phyloP scores from a whole-genome alignment of 192 early-diverging fungal species.

The Dimargaris verticillata region DNA sequence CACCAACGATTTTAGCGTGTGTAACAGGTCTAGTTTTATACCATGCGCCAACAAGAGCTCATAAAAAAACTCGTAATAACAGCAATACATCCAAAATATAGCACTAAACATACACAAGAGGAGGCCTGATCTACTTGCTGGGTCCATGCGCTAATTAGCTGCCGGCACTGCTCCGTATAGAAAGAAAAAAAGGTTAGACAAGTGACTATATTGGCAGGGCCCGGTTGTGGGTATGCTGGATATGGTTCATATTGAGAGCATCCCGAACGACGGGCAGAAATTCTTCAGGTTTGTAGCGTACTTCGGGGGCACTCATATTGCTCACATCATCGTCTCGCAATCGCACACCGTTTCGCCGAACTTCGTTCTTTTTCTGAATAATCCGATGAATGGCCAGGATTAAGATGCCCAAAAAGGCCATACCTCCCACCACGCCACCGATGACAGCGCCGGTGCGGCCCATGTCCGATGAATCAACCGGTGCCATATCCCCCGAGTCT shows the following conservation, averaged over 20 bases:
- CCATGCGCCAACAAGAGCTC: too few species aligned
- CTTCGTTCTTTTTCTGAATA: constrained; percentile 4
- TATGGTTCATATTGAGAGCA: background rate
- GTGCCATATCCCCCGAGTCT: background rate
- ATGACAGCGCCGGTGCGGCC: constrained; percentile 9
- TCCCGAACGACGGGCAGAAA: constrained; percentile 7
- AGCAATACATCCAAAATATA: too few species aligned
- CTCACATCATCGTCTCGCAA: constrained; percentile 1
- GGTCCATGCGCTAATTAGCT: too few species aligned
- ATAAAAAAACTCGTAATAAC: too few species aligned
- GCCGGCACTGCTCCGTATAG: too few species aligned
- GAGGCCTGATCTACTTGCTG: too few species aligned
- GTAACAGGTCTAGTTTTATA: too few species aligned
- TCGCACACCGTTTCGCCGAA: constrained; percentile 3
- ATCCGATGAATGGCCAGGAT: constrained; percentile 1
- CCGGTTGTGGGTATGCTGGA: constrained; percentile 8
- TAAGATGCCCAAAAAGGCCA: constrained; percentile 7
- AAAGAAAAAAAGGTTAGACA: too few species aligned
- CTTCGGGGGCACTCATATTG: background rate
- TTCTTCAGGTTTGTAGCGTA: constrained; percentile 10
- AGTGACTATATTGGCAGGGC: background rate
- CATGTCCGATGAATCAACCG: constrained; percentile 5
- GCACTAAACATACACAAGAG: too few species aligned
- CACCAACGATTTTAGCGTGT: too few species aligned
- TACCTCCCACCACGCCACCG: constrained; percentile 4